phyloP scores from a whole-genome alignment of 2,329 filamentous ascomycete species.

The Cryphonectria carpinicola region DNA sequence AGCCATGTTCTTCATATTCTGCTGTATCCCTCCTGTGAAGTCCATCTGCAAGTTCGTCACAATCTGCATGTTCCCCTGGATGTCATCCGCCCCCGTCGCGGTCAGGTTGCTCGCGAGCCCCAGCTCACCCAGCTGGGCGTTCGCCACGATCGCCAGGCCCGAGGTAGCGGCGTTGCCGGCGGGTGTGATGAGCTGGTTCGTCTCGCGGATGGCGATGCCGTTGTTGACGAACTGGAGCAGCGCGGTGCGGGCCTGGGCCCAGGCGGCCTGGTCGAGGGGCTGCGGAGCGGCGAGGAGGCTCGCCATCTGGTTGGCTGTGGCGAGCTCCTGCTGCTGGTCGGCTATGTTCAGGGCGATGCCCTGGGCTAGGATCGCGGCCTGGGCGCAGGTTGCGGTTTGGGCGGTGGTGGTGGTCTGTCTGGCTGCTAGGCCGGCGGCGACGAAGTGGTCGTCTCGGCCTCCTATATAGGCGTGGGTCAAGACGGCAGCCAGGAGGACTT shows the following conservation, averaged over 20 bases:
- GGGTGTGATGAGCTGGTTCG: conserved; percentile 32
- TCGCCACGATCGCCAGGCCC: conserved; percentile 31
- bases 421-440: conserved; percentile 2
- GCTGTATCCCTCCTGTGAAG: conserved; percentile 31
- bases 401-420: conserved; percentile 2
- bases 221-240: conserved; percentile 32
- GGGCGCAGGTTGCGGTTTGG: conserved; percentile 22
- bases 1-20: conserved; percentile 31
- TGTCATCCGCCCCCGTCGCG: conserved; percentile 18
- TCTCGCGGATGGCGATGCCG: conserved; percentile 33
- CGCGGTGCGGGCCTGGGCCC: conserved; percentile 27
- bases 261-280: conserved; percentile 26
- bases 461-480: conserved; percentile 2
- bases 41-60: conserved; percentile 26
- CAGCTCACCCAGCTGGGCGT: conserved; percentile 29
- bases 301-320: conserved; percentile 23
- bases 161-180: conserved; percentile 25
- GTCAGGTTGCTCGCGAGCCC: conserved; percentile 25
- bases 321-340: conserved; percentile 33
- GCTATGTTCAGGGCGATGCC: conserved; percentile 34
- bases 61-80: conserved; percentile 25
- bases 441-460: neutral
- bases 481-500: conserved; percentile 9
- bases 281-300: conserved; percentile 19
- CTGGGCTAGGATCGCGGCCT: conserved; percentile 31